Percentiles rank a stretch among this genome's conserved stretches.
phyloP scores from a whole-genome alignment of 2,329 filamentous ascomycete species.

The Fusarium ramigenum region DNA sequence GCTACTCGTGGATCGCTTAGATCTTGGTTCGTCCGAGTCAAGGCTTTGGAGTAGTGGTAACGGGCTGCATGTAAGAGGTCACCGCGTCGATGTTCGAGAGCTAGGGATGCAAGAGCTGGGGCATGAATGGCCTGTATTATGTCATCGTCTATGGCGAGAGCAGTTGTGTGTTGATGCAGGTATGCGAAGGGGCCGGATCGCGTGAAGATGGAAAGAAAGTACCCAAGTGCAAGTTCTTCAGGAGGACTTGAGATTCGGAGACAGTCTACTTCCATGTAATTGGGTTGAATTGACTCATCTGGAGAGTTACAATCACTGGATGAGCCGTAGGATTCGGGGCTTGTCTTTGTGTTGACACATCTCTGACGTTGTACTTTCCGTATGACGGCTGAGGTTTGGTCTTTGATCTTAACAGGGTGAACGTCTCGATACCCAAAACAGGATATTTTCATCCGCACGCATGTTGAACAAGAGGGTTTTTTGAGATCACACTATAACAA shows the following conservation, averaged over 20 bases:
- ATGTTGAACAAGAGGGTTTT: not conserved
- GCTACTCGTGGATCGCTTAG: not conserved
- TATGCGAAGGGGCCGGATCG: not conserved
- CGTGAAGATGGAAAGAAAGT: not conserved
- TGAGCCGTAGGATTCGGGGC: fast-evolving
- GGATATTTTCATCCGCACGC: not conserved
- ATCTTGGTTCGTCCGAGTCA: not conserved
- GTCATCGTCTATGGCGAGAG: not conserved
- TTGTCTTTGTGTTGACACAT: not conserved
- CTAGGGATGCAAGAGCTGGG: not conserved
- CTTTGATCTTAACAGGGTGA: not conserved
- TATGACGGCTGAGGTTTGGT: not conserved
- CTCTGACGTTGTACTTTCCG: not conserved
- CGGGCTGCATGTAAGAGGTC: not conserved
- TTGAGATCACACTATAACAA: not conserved
- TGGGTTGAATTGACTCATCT: fast-evolving
- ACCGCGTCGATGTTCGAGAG: not conserved
- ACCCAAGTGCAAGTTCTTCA: not conserved
- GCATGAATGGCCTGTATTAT: not conserved
- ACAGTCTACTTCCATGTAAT: not conserved
- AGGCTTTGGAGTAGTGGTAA: not conserved
- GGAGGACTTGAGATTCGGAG: not conserved
- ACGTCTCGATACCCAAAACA: not conserved
- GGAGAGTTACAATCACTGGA: not conserved
- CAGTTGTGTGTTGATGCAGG: not conserved